Conservation (phyloP, 768 basidiomycete genomes). For the Suillus spraguei region DNA sequence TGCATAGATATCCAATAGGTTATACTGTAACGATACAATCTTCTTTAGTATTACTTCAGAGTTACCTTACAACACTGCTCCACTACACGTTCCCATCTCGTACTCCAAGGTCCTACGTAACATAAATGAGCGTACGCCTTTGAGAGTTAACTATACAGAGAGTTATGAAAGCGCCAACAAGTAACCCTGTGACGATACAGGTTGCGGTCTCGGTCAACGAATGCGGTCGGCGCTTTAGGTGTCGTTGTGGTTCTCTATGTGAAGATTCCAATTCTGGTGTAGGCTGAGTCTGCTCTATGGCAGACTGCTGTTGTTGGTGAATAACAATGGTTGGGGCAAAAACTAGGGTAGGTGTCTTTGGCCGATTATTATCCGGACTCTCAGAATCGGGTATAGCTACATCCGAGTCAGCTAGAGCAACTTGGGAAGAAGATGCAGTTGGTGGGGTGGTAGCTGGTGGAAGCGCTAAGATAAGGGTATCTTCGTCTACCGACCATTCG, state of each 20-base stretch:
- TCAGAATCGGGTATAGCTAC: constrained; percentile 7
- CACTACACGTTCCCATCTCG: background rate
- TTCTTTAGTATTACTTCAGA: constrained; percentile 10
- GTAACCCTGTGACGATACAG: constrained; percentile 57
- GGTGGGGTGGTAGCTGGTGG: constrained; percentile 8
- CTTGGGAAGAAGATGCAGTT: constrained; percentile 14
- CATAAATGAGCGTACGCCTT: constrained; percentile 46
- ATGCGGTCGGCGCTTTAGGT: constrained; percentile 23
- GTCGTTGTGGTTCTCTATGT: constrained; percentile 17
- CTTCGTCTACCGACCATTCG: constrained; percentile 16
- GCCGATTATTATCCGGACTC: constrained; percentile 11
- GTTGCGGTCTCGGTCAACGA: constrained; percentile 41
- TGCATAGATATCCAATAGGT: constrained; percentile 30
- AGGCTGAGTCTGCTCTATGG: constrained; percentile 17
- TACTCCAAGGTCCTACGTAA: constrained; percentile 25
- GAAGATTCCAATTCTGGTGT: constrained; percentile 15
- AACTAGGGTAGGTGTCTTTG: constrained; percentile 18
- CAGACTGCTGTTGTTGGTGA: constrained; percentile 17
- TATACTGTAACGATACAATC: constrained; percentile 24
- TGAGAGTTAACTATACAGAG: constrained; percentile 51
- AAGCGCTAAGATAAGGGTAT: constrained; percentile 3
- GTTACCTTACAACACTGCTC: constrained; percentile 1
- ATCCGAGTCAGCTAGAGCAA: background rate
- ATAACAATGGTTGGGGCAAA: constrained; percentile 31
- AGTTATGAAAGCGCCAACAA: constrained; percentile 59